Base-by-base conservation (phyloP, 1,284 basidiomycete genomes). In the Naganishia liquefaciens region DNA sequence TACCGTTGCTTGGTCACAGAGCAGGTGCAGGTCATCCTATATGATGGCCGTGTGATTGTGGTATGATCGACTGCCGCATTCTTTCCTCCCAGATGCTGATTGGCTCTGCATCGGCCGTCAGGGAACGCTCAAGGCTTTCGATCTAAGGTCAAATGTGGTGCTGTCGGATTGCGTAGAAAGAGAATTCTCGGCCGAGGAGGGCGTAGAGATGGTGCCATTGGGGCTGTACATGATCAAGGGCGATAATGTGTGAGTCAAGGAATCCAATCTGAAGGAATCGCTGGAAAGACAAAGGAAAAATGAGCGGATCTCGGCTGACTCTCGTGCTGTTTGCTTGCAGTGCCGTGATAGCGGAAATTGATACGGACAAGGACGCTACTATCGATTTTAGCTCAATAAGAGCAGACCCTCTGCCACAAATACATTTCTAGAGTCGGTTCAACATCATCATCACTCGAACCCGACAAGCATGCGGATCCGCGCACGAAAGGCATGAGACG, bases 141-240 rank as follows among this genome's bases (percentile, higher is more conserved):
- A 97, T 82, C 87, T 92, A 79, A 91, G 90, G 78, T 91, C 91
- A 46, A 96, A 96, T 77, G 85, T 96, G 71, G 92, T 96, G 68
- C 85, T 97, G 54, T 88, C 92, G 23, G 89, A 93, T 75, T 90
- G 88, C 62, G 90, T 89, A 73, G 93, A 97, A 77, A 86, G 93
- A 70, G 88, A 95, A 40, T 96, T 90, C 77, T 90, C 89, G 73
- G 79, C 84, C 63, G 94, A 99, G 19, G 89, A 90, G 73, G 90
- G 90, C 25, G 93, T 97, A 37, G 92, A 98, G 79, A 93, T 97
- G 82, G 87, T 95, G 13, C 89, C 92, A 0, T 82, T 99, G n/a
- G 95, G 95, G 0, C 82, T 99, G 53, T 99, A 99, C 79, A 87
- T 99, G 70, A 90, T 99, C 73, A 91, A 97, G 74, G 95, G 95